Percentiles rank a stretch among this genome's conserved stretches.
phyloP scores from a whole-genome alignment of 2,329 filamentous ascomycete species.

The Aspergillus thermomutatus region DNA sequence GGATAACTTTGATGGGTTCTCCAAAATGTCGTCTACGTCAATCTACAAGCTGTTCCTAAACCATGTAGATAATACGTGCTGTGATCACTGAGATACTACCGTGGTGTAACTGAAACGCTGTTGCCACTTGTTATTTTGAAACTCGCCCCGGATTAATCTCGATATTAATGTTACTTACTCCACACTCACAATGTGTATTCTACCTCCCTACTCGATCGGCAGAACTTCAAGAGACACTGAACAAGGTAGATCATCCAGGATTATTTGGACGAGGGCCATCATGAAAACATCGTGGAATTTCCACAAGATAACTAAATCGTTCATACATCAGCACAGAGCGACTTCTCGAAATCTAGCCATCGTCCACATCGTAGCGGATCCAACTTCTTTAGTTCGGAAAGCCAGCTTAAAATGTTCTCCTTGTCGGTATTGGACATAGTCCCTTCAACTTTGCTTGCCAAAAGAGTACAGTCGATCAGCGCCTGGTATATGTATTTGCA shows the following conservation, averaged over 20 bases:
- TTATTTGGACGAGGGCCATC: neutral
- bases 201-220: too few relatives aligned
- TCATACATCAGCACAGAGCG: constrained; percentile 27
- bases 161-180: neutral
- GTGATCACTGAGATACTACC: too few relatives aligned
- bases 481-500: constrained; percentile 90
- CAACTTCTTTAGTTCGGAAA: constrained; percentile 63
- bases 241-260: neutral
- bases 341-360: constrained; percentile 67
- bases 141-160: constrained; percentile 3
- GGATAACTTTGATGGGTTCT: neutral
- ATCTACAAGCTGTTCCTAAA: neutral
- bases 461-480: constrained; percentile 69
- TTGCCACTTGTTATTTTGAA: constrained; percentile 11
- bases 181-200: too few relatives aligned
- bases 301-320: neutral
- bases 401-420: constrained; percentile 54
- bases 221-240: neutral
- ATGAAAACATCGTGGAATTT: neutral
- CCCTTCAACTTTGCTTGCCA: constrained; percentile 52
- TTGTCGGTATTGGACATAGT: constrained; percentile 43
- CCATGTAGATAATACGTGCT: neutral
- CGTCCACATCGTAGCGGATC: constrained; percentile 72
- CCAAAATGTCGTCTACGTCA: neutral
- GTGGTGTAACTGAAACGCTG: neutral